Percentiles rank a stretch among this genome's conserved stretches.
Conservation (phyloP, 345 rosid genomes). For the Cardamine chenopodiifolia region DNA sequence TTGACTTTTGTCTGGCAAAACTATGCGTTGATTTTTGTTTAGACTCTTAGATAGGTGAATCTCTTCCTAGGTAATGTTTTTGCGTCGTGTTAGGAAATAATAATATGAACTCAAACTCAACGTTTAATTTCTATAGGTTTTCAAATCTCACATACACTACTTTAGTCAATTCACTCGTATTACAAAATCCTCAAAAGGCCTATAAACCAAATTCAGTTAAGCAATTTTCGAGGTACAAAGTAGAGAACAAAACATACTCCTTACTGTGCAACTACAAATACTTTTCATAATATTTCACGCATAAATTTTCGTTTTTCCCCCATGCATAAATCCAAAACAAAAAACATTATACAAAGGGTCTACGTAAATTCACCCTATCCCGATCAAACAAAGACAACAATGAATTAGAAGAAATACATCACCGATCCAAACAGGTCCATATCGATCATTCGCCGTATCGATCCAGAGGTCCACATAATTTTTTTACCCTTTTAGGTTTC, state of each 20-base stretch:
- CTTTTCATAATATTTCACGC: neutral
- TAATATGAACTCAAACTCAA: too few relatives aligned
- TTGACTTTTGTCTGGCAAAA: too few relatives aligned
- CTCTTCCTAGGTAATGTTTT: too few relatives aligned
- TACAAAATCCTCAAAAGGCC: neutral
- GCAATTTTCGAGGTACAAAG: neutral
- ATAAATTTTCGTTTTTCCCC: neutral
- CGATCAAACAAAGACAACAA: constrained; percentile 27
- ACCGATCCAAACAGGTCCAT: constrained; percentile 12
- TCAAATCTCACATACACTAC: too few relatives aligned
- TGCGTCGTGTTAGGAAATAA: too few relatives aligned
- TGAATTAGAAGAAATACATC: constrained; percentile 24
- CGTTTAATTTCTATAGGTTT: too few relatives aligned
- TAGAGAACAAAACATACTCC: neutral
- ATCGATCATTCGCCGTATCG: constrained; percentile 12
- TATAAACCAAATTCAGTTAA: neutral
- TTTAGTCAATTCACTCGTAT: neutral
- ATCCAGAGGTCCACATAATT: constrained; percentile 7
- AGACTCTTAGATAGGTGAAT: too few relatives aligned
- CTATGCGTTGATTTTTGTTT: too few relatives aligned
- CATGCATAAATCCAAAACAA: neutral
- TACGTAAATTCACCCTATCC: constrained; percentile 25
- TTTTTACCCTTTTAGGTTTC: neutral
- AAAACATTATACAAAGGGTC: constrained; percentile 28
- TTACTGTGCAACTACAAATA: neutral